Base-by-base conservation (phyloP, 2,329 filamentous ascomycete species). In the Calycina marina region DNA sequence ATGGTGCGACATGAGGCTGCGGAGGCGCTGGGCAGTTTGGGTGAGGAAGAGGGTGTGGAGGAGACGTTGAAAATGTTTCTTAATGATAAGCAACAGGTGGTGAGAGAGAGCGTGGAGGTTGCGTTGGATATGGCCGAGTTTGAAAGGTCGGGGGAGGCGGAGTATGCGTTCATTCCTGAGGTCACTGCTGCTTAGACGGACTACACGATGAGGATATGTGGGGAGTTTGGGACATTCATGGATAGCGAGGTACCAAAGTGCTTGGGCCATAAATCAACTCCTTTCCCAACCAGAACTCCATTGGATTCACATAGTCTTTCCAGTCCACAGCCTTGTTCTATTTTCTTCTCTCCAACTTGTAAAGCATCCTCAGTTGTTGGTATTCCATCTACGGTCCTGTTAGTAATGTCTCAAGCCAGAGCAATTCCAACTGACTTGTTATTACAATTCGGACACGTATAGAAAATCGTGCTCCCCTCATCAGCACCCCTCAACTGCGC, bases 1-100 rank as follows among this genome's bases (percentile, higher is more conserved):
- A 98, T 98, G 90, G 90, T 98, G 35, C 77, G 90, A 35, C 90
- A 98, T 52, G 90, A 98, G 60, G 92, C 90, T 30, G 90, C 92
- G 2, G 90, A 98, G 61, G 90, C 90, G 14, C 71, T 98, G 15
- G 90, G 90, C 15, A 93, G 86, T 50, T 66, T 98, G 18, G 92
- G 90, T 14, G 84, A 93, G 14, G 86, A 94, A 56, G 79, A 85
- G 29, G 88, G 88, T 13, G 90, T 98, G 9, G 86, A 94, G 53
- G 82, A 84, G 35, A 78, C 74, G 4, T 55, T 98, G 50, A 83
- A 72, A 58, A 68, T 65, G 41, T 96, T 94, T 59, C 59, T 96
- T 43, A 63, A 93, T 42, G 92, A 98, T 55, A 74, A 84, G 39
- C 88, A 96, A 57, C 74, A 82, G 55, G 86, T 98, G 4, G 90